Evolutionary conservation across 345 rosid species (phyloP), one percentile per base, ranked within the genome.

Genomic region (Populus alba): DNA sequence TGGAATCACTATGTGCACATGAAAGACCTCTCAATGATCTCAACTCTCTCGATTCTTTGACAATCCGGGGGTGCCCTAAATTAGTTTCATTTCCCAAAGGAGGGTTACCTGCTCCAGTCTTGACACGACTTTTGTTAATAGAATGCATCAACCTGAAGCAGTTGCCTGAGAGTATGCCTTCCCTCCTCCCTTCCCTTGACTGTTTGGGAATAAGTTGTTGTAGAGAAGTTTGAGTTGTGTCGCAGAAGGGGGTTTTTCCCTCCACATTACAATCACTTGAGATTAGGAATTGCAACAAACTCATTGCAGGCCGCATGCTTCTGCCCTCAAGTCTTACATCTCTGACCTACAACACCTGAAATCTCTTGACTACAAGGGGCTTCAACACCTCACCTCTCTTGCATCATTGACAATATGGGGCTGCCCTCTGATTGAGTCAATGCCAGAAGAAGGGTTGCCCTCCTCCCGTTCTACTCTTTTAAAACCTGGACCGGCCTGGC

Each of bases 141-240:
- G 10, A 35, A 23, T 73, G 81, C 68, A 7, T 27, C 31, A 74
- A 31, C 13, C 16, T 79, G 61, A 69, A 68, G 51, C 57, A 29
- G 16, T 70, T 74, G 35, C 82, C 78, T 23, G 66, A 35, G 23
- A 7, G 13, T 18, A 78, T 78, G 72, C 38, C 25, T 35, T 37
- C 59, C n/a, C 78, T 16, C 22, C 39, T 57, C 7, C 70, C 74
- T 68, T 68, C 70, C 7, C 70, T 79, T 15, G 25, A 41, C 74
- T 11, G 59, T 4, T 74, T 79, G 47, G n/a, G 33, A 68, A 61
- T 74, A n/a, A 6, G 3, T 10, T 13, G 23, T 20, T 68, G 82
- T 69, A 12, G 53, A 23, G 70, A 62, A 80, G 53, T 80, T 80
- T 17, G 75, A 75, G 75, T n/a, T 22, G 27, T 27, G 27, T 27